Evolutionary conservation across 2,329 filamentous ascomycete genomes (phyloP), one percentile per base, ranked within the genome.

Genomic region (Coniochaeta hoffmannii): DNA sequence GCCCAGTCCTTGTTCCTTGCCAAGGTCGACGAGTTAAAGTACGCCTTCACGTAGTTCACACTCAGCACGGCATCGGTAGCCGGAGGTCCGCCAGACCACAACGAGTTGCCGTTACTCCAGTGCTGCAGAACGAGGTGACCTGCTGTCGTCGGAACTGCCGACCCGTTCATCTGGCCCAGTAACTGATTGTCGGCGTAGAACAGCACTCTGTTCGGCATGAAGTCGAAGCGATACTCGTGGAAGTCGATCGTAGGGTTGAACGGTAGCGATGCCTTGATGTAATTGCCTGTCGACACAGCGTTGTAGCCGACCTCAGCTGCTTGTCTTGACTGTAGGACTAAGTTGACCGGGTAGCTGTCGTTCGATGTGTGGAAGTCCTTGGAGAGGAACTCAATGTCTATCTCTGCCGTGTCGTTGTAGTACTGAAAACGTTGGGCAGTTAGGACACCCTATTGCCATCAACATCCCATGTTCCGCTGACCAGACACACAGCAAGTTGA

Each of bases 221-320:
- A 91, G 69, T 93, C 89, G 67, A 92, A 87, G 35, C 89, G 86
- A 65, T 91, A 91, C 70, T 92, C 88, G 69, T 92, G 88, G 64
- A 87, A 89, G 38, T 66, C 79, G 0, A 69, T 66, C 0, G 83
- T 82, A 0, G 88, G 86, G 59, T 86, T 74, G 69, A 91, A 92
- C 0, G 80, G 76, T 1, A 92, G 75, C 51, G 80, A 72, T 30
- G 81, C 72, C 36, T 79, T 72, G 55, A 77, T 66, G 68, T 83
- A 89, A 53, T 76, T 81, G 2, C 75, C 73, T 1, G 86, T 87
- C 53, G 72, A 71, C 41, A 75, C 74, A 1, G 87, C 86, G 62
- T 89, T 79, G 67, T 79, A 88, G 26, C 85, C 86, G 5, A 76
- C 73, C 12, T 73, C 65, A 2, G 76, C 76, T 0, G 87, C 83